Conservation (phyloP, 2,329 filamentous ascomycete genomes). For the Canariomyces notabilis region DNA sequence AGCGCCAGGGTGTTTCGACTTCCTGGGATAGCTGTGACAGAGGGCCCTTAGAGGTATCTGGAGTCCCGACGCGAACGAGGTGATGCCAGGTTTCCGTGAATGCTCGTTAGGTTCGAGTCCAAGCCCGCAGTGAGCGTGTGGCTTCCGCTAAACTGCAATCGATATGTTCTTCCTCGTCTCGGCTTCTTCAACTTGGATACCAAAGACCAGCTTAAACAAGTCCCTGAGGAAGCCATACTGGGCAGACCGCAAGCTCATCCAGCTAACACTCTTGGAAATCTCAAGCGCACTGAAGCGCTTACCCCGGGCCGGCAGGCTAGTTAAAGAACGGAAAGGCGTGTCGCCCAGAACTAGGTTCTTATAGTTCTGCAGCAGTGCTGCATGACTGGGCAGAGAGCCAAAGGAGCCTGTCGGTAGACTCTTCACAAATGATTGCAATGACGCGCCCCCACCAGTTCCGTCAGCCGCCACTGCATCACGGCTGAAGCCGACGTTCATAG, state of each 20-base stretch:
- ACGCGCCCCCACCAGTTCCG: conserved; percentile 42
- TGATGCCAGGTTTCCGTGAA: too few relatives aligned
- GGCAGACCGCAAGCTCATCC: conserved; percentile 64
- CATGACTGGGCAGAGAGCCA: conserved; percentile 65
- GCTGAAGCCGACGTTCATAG: conserved; percentile 76
- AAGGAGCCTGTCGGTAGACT: conserved; percentile 72
- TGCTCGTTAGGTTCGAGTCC: neutral
- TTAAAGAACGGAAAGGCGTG: conserved; percentile 54
- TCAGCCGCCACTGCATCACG: conserved; percentile 48
- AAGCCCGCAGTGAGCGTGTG: neutral
- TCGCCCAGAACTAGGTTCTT: conserved; percentile 74
- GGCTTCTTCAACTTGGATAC: conserved; percentile 75
- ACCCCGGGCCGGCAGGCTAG: conserved; percentile 50
- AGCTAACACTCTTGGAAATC: conserved; percentile 71
- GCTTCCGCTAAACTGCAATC: conserved; percentile 45
- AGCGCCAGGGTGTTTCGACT: too few relatives aligned
- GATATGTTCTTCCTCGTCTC: conserved; percentile 60
- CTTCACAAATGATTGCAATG: conserved; percentile 71
- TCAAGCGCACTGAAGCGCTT: conserved; percentile 65
- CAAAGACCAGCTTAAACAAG: conserved; percentile 78
- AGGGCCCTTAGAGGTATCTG: too few relatives aligned
- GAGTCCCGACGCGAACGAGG: too few relatives aligned
- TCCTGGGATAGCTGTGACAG: too few relatives aligned
- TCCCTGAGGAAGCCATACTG: conserved; percentile 78
- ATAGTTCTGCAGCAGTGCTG: conserved; percentile 69